Conservation (phyloP, 129 eudicot species). For the Lactuca saligna region DNA sequence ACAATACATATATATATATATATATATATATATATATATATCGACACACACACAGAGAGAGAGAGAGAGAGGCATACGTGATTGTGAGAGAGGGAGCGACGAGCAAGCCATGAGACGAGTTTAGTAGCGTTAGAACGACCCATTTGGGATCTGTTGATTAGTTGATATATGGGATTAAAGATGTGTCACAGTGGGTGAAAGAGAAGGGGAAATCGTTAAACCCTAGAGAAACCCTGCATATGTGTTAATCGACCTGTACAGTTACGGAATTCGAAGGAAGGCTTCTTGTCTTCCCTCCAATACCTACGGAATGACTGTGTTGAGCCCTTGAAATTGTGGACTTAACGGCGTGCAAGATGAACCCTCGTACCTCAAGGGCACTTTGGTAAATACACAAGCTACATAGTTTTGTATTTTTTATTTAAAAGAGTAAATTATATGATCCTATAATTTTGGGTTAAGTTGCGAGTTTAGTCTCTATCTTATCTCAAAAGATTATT, state of each 20-base stretch:
- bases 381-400: background rate
- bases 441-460: no score
- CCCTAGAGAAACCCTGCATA: conserved; percentile 21
- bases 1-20: background rate
- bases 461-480: no score
- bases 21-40: background rate
- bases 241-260: background rate
- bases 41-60: background rate
- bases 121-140: conserved; percentile 41
- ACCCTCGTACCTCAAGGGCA: background rate
- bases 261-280: background rate
- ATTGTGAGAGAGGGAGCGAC: conserved; percentile 42
- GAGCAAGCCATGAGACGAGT: conserved; percentile 39
- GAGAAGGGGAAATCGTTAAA: background rate
- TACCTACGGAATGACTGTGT: background rate
- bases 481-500: no score
- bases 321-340: background rate
- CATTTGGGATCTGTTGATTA: conserved; percentile 23
- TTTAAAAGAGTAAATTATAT: no score
- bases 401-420: no score
- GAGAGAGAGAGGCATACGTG: conserved; percentile 21
- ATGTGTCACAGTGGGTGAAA: background rate
- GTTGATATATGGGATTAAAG: background rate
- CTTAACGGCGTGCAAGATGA: background rate
- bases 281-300: background rate